Evolutionary conservation across 2,329 filamentous ascomycete genomes (phyloP), one percentile per base, ranked within the genome.

Genomic region (Zarea fungicola): DNA sequence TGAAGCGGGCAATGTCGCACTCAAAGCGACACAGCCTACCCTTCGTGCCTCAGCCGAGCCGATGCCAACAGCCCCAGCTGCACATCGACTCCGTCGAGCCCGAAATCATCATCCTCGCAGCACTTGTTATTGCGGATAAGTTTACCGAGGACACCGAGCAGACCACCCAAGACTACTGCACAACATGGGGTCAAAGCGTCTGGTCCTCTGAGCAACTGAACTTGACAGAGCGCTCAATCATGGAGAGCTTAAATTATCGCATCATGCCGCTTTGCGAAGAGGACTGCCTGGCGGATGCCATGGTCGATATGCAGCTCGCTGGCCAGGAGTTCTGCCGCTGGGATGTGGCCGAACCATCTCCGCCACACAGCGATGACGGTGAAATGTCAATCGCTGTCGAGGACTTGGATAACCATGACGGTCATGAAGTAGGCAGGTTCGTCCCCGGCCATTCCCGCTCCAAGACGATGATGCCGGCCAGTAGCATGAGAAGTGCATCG

Each of bases 191-290:
- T 19, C 68, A 64, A 22, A 68, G 70, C 42, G 58, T 75, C 41
- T 86, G 83, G 81, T 76, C 78, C 3, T 73, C 71, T 57, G 71
- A 76, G 49, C 81, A 85, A 68, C 72, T 85, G 57, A 84, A 83
- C 56, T 73, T 74, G 42, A 84, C 82, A 1, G 81, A 85, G 64
- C 71, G 78, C 40, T 78, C 74, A 63, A 76, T 85, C 56, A 78
- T 85, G 72, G 78, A 83, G 67, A 80, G 75, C 61, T 69, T 86
- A 40, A 72, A 74, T 54, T 85, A 83, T 64, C 74, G 80, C 48
- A 77, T 86, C 59, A 64, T 84, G 63, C 79, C 80, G 6, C 68
- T 85, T 9, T 81, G 74, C 62, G 70, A 80, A 42, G 71, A 75
- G 2, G 71, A 73, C 29, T 73, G 79, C 52, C 74, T 85, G 53